phyloP scores from a whole-genome alignment of 345 rosid genomes.

The Boechera divaricarpa region DNA sequence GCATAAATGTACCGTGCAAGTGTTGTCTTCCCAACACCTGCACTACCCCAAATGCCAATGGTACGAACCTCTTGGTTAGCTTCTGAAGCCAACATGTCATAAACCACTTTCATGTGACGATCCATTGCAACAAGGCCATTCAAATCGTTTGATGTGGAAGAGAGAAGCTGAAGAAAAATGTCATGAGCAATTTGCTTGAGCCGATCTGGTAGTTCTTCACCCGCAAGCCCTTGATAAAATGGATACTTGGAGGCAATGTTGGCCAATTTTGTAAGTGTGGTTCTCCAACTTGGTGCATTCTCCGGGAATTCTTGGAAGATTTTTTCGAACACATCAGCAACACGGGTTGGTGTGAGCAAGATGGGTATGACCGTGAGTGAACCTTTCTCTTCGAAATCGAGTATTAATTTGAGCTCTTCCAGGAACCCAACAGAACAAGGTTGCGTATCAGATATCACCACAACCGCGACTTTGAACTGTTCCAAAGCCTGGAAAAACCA shows the following conservation, averaged over 20 bases:
- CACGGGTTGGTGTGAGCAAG: neutral
- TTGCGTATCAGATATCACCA: too few species aligned
- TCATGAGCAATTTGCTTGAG: neutral
- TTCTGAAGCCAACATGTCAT: slow-evolving; percentile 7
- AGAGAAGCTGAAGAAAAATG: neutral
- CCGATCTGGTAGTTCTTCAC: neutral
- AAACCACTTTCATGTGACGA: slow-evolving; percentile 10
- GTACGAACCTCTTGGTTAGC: neutral
- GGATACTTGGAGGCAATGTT: neutral
- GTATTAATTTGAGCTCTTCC: too few species aligned
- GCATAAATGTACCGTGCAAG: slow-evolving; percentile 12
- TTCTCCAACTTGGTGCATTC: neutral
- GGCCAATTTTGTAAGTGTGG: neutral
- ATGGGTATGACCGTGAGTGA: slow-evolving; percentile 28
- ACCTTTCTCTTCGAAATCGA: neutral
- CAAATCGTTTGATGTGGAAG: neutral
- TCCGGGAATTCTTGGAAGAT: neutral
- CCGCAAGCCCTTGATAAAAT: neutral
- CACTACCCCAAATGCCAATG: slow-evolving; percentile 27
- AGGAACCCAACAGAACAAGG: too few species aligned
- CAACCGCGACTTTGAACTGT: neutral
- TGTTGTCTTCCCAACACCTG: slow-evolving; percentile 25
- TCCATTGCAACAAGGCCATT: slow-evolving; percentile 26
- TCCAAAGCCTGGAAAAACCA: too few species aligned
- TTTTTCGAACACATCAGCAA: neutral